phyloP scores from a whole-genome alignment of 2,329 filamentous ascomycete species.

The Juglanconis oblonga region DNA sequence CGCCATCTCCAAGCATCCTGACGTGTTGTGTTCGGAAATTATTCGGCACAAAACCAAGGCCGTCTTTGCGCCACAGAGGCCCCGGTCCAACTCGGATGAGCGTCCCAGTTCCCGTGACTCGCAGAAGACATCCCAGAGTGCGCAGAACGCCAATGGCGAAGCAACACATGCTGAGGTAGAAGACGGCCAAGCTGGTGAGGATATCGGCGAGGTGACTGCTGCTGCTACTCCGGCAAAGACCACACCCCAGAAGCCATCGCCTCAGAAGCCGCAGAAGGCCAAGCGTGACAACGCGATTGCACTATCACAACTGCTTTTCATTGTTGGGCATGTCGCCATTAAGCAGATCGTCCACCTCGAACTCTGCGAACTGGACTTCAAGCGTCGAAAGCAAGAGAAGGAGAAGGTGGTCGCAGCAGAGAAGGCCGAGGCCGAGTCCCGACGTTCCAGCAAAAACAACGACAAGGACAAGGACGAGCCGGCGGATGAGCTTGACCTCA shows the following conservation, averaged over 20 bases:
- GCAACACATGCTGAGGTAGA: constrained; percentile 22
- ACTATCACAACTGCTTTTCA: constrained; percentile 87
- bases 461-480: constrained; percentile 58
- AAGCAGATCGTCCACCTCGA: constrained; percentile 99
- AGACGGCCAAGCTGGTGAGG: constrained; percentile 16
- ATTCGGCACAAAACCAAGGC: constrained; percentile 80
- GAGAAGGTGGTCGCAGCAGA: constrained; percentile 61
- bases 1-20: constrained; percentile 87
- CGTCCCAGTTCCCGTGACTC: constrained; percentile 17
- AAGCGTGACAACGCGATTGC: constrained; percentile 68
- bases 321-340: constrained; percentile 94
- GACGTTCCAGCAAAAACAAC: constrained; percentile 26
- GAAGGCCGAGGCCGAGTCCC: constrained; percentile 36
- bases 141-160: constrained; percentile 31
- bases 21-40: constrained; percentile 88
- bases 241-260: constrained; percentile 19
- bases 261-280: constrained; percentile 30
- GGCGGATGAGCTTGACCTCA: constrained; percentile 89
- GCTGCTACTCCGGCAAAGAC: constrained; percentile 7
- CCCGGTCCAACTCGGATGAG: constrained; percentile 42
- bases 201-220: constrained; percentile 19
- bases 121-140: constrained; percentile 25
- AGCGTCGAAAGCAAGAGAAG: constrained; percentile 88
- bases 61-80: constrained; percentile 58
- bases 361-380: constrained; percentile 96